Base-by-base conservation (phyloP, 2,329 filamentous ascomycete genomes). In the Trichoderma atroviride region DNA sequence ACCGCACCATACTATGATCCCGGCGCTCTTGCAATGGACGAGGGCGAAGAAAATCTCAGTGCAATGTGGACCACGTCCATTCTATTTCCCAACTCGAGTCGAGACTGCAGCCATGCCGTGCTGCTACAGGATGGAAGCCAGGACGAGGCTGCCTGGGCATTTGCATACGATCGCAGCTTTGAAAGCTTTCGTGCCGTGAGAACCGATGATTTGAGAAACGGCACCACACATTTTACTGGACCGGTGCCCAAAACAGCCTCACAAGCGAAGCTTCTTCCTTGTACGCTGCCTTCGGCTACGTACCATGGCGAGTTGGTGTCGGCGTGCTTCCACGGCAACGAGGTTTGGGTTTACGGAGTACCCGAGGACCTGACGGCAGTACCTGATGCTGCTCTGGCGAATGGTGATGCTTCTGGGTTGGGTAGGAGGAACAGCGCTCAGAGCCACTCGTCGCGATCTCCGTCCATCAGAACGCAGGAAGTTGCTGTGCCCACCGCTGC, bases 21-120 rank as follows among this genome's bases (percentile, higher is more conserved):
- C 0, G 90, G 90, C 43, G 88, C 87, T 72, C 85, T 88, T 61
- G 83, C 91, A 71, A 85, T 83, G 14, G 89, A 91, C 70, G 88
- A 92, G 69, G 86, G 89, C 71, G 88, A 91, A 69, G 88, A 92
- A 70, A 86, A 89, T 71, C 85, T 93, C 71, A 91, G 90, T 76
- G 87, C 90, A 29, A 86, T 95, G 75, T 96, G 92, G 92, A 95
- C 92, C 7, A 93, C 92, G 0, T 94, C 93, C 40, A 94, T 96
- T 57, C 81, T 96, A 3, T 95, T 95, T 69, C 92, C 92, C 4
- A 92, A 94, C 73, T 90, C 89, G n/a, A 93, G 90, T 73, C 87
- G 89, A 61, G 90, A 92, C 73, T 94, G 91, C 76, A 93, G 91
- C 73, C 91, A 94, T 79, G 91, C 91, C 24, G 89, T 91, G 1